These are phyloP conservation scores for Fraxinus platypoda DNA, from an alignment of 305 asterid genomes.

Conservation along the genomic window DNA sequence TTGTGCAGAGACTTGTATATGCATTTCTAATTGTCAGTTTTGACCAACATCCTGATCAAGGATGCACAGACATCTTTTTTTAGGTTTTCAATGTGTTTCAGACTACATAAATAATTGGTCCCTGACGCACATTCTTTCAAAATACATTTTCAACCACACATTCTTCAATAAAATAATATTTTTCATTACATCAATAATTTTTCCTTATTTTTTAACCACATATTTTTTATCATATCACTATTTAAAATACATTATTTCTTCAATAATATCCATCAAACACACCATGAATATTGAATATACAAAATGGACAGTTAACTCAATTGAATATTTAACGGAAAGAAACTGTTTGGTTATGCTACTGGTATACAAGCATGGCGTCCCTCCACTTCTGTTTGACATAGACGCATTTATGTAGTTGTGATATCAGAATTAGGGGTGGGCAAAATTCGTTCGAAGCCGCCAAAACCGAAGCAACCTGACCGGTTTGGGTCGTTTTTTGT, in stretches of 20 bases:
- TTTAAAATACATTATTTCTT: too few relatives aligned
- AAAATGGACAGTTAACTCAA: background rate
- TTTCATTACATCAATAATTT: too few relatives aligned
- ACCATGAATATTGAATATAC: background rate
- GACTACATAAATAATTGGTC: background rate
- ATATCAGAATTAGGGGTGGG: background rate
- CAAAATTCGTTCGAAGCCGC: too few relatives aligned
- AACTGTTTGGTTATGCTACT: background rate
- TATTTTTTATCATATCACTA: too few relatives aligned
- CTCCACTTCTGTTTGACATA: background rate
- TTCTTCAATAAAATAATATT: too few relatives aligned
- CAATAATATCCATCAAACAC: too few relatives aligned
- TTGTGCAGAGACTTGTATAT: background rate
- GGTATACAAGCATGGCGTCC: background rate
- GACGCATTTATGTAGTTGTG: background rate
- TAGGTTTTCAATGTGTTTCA: background rate
- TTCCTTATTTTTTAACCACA: too few relatives aligned
- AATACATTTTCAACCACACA: too few relatives aligned
- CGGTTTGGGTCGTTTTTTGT: too few relatives aligned
- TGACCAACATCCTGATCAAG: background rate
- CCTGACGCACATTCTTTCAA: too few relatives aligned
- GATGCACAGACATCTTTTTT: background rate
- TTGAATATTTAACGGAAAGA: background rate
- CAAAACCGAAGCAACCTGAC: too few relatives aligned
- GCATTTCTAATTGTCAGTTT: background rate